Evolutionary conservation across 1,139 yeast species (phyloP).

Genomic region (Geotrichum citri-aurantii): DNA sequence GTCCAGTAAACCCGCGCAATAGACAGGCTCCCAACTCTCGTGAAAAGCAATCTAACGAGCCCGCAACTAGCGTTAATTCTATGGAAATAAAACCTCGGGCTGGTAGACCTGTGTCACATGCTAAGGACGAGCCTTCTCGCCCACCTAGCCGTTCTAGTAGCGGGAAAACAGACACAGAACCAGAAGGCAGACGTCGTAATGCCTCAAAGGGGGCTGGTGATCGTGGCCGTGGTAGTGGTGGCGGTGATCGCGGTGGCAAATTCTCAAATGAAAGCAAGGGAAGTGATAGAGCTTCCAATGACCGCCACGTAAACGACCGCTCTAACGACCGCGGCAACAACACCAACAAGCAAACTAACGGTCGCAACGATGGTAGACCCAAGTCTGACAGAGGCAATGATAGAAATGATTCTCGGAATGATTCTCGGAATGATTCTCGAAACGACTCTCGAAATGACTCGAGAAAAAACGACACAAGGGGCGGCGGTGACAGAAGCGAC

Average conservation of each 20-base stretch:
- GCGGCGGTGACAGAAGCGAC: background rate
- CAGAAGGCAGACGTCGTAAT: background rate
- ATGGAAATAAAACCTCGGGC: conserved; percentile 17
- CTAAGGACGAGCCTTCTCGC: background rate
- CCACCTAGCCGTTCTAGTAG: background rate
- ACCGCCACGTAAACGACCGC: background rate
- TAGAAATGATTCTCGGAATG: conserved; percentile 4
- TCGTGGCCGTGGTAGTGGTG: conserved; percentile 3
- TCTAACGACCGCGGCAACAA: background rate
- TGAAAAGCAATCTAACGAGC: conserved; percentile 3
- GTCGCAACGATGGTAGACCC: background rate
- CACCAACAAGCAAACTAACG: background rate
- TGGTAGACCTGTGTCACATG: conserved; percentile 6
- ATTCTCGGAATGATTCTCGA: background rate
- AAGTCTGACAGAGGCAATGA: background rate
- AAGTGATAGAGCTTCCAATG: background rate
- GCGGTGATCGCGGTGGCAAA: background rate
- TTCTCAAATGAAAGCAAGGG: background rate
- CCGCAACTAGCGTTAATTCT: conserved; percentile 16
- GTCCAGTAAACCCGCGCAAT: background rate
- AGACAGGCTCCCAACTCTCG: conserved; percentile 1
- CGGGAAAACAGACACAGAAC: background rate
- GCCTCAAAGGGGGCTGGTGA: background rate
- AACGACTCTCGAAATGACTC: background rate
- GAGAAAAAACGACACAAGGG: background rate